Conservation (phyloP, 2,329 filamentous ascomycete species). For the Elsinoe necatrix region DNA sequence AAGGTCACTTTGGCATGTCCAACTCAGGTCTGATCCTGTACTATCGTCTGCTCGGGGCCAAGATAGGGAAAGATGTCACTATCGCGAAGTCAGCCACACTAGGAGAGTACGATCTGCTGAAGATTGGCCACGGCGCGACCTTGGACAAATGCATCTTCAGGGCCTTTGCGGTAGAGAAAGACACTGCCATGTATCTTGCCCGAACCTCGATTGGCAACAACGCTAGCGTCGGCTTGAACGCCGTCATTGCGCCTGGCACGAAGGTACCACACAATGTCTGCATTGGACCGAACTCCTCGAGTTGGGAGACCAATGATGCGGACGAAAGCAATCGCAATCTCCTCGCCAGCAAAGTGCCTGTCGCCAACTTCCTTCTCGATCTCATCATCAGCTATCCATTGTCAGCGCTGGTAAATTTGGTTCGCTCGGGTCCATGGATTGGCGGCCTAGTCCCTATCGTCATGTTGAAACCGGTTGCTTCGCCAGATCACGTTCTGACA, state of each 20-base stretch:
- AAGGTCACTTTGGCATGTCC: slow-evolving; percentile 38
- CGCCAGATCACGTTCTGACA: slow-evolving; percentile 32
- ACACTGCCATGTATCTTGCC: slow-evolving; percentile 51
- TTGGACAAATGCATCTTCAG: slow-evolving; percentile 43
- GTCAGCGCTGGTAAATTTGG: slow-evolving; percentile 32
- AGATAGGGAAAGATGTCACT: slow-evolving; percentile 45
- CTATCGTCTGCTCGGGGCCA: slow-evolving; percentile 45
- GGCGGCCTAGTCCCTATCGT: slow-evolving; percentile 39
- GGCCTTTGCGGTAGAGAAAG: slow-evolving; percentile 49
- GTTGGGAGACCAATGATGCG: slow-evolving; percentile 46
- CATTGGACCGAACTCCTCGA: slow-evolving; percentile 50
- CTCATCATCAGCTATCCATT: slow-evolving; percentile 39
- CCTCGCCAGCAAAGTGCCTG: slow-evolving; percentile 31
- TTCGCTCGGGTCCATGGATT: slow-evolving; percentile 40
- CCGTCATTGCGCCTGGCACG: slow-evolving; percentile 45
- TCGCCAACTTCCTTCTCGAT: slow-evolving; percentile 40
- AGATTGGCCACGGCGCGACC: slow-evolving; percentile 43
- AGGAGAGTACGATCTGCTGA: slow-evolving; percentile 51
- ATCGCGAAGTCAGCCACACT: slow-evolving; percentile 37
- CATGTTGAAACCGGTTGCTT: slow-evolving; percentile 28
- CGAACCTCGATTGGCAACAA: slow-evolving; percentile 43
- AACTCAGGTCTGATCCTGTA: slow-evolving; percentile 39
- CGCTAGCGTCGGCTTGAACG: slow-evolving; percentile 41
- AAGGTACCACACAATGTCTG: slow-evolving; percentile 42
- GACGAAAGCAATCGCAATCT: slow-evolving; percentile 42